Base-by-base conservation (phyloP, 1,284 basidiomycete genomes). In the Wallemia ichthyophaga region DNA sequence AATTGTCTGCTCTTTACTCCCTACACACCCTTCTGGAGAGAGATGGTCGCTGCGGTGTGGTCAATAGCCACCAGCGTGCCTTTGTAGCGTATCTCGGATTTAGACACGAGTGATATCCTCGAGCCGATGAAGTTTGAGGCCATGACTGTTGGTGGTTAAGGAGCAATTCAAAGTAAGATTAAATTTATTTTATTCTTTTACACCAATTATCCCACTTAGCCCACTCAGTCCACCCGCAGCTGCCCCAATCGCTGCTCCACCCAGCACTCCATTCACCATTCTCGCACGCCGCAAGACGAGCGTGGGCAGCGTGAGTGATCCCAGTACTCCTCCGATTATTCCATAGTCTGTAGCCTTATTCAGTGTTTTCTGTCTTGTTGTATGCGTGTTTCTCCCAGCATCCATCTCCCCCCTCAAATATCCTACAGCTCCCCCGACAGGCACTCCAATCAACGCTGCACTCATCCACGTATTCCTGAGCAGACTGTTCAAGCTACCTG, bases 31-130 rank as follows among this genome's bases (percentile, higher is more conserved):
- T 56, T 56, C 55, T 56, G 55, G n/a, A 56, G 55, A 5, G 55
- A 56, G 19, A 56, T 56, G 17, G 55, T 56, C 15, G 55, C 55
- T 7, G 55, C 55, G 7, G 55, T 21, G n/a, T 56, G 55, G 25
- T 56, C 55, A 56, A 56, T 56, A 56, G 55, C 55, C 5, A 56
- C 55, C 17, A 56, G 15, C 7, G 55, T 56, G 25, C 55, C 55
- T 15, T 27, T 25, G 25, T 56, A 56, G 15, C 27, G 24, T 25
- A 56, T 56, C 55, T 56, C 55, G 3, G 55, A 56, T 24, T 56
- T 56, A 23, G 55, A 56, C 17, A 56, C 27, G 24, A 56, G 25
- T 9, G 24, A 9, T 7, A 56, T 56, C 2, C 55, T 11, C 55
- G 55, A 25, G 3, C 55, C 55, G 3, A 56, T 56, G 25, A 56